A percentile compares a stretch with the other conserved stretches of the same genome.
phyloP scores from a whole-genome alignment of 1,284 basidiomycete genomes.

The Anthracocystis setariae region DNA sequence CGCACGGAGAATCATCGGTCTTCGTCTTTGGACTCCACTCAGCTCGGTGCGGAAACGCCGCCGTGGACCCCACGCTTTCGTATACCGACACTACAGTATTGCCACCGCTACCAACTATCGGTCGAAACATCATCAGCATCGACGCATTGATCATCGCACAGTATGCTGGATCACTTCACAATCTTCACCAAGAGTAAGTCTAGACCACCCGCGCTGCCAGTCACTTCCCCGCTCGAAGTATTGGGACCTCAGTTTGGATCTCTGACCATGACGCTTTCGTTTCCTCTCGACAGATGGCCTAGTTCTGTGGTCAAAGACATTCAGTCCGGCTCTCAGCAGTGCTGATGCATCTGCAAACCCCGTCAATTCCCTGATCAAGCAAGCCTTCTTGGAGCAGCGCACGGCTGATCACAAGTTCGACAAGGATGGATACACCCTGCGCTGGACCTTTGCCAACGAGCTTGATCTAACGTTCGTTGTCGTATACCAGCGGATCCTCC shows the following conservation, averaged over 20 bases:
- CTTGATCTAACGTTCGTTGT: slow-evolving; percentile 64
- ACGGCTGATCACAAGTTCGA: slow-evolving; percentile 58
- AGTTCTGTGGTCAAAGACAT: slow-evolving; percentile 63
- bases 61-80: slow-evolving; percentile 3
- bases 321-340: slow-evolving; percentile 45
- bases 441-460: slow-evolving; percentile 64
- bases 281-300: slow-evolving; percentile 43
- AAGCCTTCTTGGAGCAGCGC: slow-evolving; percentile 64
- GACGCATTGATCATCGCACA: not conserved
- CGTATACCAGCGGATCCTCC: slow-evolving; percentile 94
- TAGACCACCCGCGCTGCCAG: not conserved
- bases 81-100: too few species aligned
- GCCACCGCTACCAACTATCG: slow-evolving; percentile 4
- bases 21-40: slow-evolving; percentile 15
- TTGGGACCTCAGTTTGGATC: not conserved
- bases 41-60: slow-evolving; percentile 6
- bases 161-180: slow-evolving; percentile 60
- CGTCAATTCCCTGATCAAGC: slow-evolving; percentile 59
- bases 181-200: slow-evolving; percentile 55
- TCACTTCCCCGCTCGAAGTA: not conserved
- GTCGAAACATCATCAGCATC: slow-evolving; percentile 10
- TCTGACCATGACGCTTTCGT: not conserved
- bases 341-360: slow-evolving; percentile 40
- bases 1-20: slow-evolving; percentile 24
- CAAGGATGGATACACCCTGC: slow-evolving; percentile 60